Percentiles rank a stretch among this genome's conserved stretches.
Evolutionary conservation across 805 yeast species (phyloP).

Genomic region (Priceomyces carsonii): DNA sequence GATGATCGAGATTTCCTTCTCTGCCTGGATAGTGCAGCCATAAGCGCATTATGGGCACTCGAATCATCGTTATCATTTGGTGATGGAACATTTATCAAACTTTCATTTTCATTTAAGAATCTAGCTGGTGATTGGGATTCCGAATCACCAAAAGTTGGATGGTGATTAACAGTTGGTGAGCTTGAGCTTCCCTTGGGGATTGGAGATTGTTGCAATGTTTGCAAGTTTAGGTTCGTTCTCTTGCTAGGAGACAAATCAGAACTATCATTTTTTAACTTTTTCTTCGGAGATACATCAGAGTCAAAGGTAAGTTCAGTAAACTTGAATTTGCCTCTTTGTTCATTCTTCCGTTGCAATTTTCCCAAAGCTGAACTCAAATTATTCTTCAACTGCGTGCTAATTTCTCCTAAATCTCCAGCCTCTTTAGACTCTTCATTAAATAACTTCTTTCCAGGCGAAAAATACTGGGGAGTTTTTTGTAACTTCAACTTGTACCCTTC

Average conservation of each 20-base stretch:
- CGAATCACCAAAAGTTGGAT: constrained; percentile 4
- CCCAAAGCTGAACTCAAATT: constrained; percentile 42
- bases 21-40: constrained; percentile 40
- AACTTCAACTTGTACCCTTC: constrained; percentile 23
- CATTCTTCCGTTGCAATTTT: constrained; percentile 30
- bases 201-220: constrained; percentile 39
- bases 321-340: constrained; percentile 21
- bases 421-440: constrained; percentile 26
- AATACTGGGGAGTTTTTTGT: constrained; percentile 41
- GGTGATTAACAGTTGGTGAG: constrained; percentile 8
- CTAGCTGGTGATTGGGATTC: constrained; percentile 8
- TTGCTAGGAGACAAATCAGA: constrained; percentile 22
- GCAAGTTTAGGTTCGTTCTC: constrained; percentile 36
- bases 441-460: constrained; percentile 39
- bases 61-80: constrained; percentile 40
- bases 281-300: constrained; percentile 25
- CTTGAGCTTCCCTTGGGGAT: constrained; percentile 10
- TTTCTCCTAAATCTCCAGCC: constrained; percentile 37
- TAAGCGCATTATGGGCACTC: constrained; percentile 47
- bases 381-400: constrained; percentile 38
- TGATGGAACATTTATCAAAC: constrained; percentile 19
- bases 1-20: constrained; percentile 24
- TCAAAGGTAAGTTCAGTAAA: constrained; percentile 33
- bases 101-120: constrained; percentile 11
- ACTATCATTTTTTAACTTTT: constrained; percentile 14